Conservation (phyloP, 1,139 yeast species). For the Spathaspora sp. region DNA sequence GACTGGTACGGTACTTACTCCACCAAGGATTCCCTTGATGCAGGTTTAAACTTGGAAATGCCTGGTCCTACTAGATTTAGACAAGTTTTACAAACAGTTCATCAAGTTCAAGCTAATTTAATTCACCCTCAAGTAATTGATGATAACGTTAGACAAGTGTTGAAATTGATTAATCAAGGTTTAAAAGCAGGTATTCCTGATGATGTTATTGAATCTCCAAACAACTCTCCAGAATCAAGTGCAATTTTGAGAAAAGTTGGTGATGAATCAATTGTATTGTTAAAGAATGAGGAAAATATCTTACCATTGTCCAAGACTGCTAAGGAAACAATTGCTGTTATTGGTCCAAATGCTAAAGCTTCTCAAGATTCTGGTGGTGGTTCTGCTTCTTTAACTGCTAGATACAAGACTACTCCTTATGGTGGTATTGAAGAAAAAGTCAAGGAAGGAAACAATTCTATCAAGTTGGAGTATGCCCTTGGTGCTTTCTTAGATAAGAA, state of each 20-base stretch:
- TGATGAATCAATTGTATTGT: slow-evolving; percentile 51
- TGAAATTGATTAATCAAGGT: slow-evolving; percentile 46
- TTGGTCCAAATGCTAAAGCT: slow-evolving; percentile 39
- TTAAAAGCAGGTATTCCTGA: slow-evolving; percentile 43
- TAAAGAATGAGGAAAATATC: slow-evolving; percentile 47
- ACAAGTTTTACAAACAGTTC: slow-evolving; percentile 35
- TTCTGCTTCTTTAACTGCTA: slow-evolving; percentile 32
- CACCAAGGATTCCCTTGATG: slow-evolving; percentile 44
- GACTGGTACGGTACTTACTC: slow-evolving; percentile 67
- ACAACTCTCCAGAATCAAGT: slow-evolving; percentile 46
- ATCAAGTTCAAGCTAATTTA: slow-evolving; percentile 35
- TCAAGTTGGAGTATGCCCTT: slow-evolving; percentile 23
- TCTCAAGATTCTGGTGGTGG: slow-evolving; percentile 40
- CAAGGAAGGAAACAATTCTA: slow-evolving; percentile 21
- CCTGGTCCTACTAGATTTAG: slow-evolving; percentile 59
- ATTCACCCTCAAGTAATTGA: slow-evolving; percentile 33
- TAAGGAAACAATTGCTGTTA: slow-evolving; percentile 31
- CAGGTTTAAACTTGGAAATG: slow-evolving; percentile 64
- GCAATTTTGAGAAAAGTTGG: slow-evolving; percentile 46
- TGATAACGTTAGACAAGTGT: slow-evolving; percentile 45
- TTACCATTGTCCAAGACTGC: slow-evolving; percentile 36
- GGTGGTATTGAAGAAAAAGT: slow-evolving; percentile 31
- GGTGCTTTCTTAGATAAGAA: slow-evolving; percentile 33
- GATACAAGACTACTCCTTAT: slow-evolving; percentile 32
- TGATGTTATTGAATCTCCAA: slow-evolving; percentile 36